These are phyloP conservation scores for Anthostomella pinea DNA, from an alignment of 2,329 filamentous ascomycete genomes.

Conservation along the genomic window DNA sequence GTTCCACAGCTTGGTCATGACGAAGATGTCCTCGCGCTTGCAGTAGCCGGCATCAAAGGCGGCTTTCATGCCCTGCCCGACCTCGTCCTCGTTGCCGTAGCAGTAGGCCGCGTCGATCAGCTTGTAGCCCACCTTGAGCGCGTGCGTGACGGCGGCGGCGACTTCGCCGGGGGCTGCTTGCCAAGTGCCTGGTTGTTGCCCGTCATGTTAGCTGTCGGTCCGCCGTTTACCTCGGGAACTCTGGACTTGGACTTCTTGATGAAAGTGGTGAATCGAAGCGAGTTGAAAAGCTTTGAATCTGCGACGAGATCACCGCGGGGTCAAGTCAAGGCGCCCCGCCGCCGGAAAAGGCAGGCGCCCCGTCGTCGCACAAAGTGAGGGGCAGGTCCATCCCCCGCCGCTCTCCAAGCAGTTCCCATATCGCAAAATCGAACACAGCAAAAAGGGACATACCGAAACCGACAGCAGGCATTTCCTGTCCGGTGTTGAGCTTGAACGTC, in stretches of 20 bases:
- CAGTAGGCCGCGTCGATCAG: conserved; percentile 72
- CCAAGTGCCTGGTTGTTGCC: conserved; percentile 56
- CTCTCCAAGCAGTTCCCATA: no score
- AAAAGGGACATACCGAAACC: conserved; percentile 51
- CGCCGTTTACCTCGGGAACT: no score
- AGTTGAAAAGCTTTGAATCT: no score
- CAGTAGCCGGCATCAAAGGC: conserved; percentile 66
- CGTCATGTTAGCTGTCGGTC: conserved; percentile 8
- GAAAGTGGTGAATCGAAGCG: background rate
- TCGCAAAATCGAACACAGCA: no score
- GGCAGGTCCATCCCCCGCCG: no score
- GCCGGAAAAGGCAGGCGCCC: no score
- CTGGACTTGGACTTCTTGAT: no score
- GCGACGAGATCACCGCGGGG: no score
- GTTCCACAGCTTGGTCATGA: conserved; percentile 83
- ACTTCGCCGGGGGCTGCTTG: conserved; percentile 60
- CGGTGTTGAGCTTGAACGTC: conserved; percentile 63
- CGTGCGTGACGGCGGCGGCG: conserved; percentile 54
- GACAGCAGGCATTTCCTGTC: conserved; percentile 59
- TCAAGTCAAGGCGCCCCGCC: no score
- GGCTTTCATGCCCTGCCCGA: conserved; percentile 72
- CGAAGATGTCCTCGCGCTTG: conserved; percentile 76
- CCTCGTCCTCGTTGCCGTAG: conserved; percentile 80
- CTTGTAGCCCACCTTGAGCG: conserved; percentile 55
- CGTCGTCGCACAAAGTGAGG: no score